Percentiles rank a stretch among this genome's conserved stretches.
These are phyloP conservation scores for Ophiocordyceps polyrhachis-furcata DNA, from an alignment of 2,329 filamentous ascomycete genomes.

Conservation along the genomic window DNA sequence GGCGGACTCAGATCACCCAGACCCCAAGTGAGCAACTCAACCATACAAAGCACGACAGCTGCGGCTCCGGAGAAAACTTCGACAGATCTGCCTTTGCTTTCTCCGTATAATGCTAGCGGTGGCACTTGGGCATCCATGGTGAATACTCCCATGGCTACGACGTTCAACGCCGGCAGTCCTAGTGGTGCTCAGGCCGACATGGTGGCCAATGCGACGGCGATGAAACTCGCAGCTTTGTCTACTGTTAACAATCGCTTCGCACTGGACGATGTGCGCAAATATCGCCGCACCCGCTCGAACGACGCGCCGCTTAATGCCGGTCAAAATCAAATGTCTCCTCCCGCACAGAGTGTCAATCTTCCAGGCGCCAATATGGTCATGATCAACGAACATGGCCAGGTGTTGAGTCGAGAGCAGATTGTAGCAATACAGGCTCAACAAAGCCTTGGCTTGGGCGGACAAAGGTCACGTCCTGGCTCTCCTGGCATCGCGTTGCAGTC, in stretches of 20 bases:
- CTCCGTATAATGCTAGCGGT: slow-evolving; percentile 61
- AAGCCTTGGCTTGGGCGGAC: slow-evolving; percentile 39
- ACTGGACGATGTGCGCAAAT: slow-evolving; percentile 91
- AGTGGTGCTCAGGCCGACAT: slow-evolving; percentile 70
- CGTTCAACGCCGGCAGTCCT: slow-evolving; percentile 43
- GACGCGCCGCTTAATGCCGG: slow-evolving; percentile 48
- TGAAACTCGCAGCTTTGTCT: slow-evolving; percentile 93
- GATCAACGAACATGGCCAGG: slow-evolving; percentile 84
- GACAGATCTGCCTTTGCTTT: slow-evolving; percentile 65
- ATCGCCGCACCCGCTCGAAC: slow-evolving; percentile 75
- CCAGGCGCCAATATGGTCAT: slow-evolving; percentile 69
- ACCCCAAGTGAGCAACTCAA: slow-evolving; percentile 46
- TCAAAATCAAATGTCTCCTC: slow-evolving; percentile 47
- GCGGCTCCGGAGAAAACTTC: slow-evolving; percentile 47
- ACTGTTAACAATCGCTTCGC: slow-evolving; percentile 98
- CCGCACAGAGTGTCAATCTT: slow-evolving; percentile 41
- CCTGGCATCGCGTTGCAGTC: slow-evolving; percentile 70
- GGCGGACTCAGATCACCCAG: slow-evolving; percentile 64
- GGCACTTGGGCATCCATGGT: slow-evolving; percentile 98
- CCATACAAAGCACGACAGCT: slow-evolving; percentile 71
- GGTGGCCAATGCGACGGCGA: slow-evolving; percentile 95
- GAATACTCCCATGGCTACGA: slow-evolving; percentile 88
- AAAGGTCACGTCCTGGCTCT: slow-evolving; percentile 74
- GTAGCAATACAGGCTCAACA: slow-evolving; percentile 58
- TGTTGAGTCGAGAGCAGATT: slow-evolving; percentile 71